These are phyloP conservation scores for Conoideocrella luteorostrata DNA, from an alignment of 2,329 filamentous ascomycete genomes.

Conservation along the genomic window DNA sequence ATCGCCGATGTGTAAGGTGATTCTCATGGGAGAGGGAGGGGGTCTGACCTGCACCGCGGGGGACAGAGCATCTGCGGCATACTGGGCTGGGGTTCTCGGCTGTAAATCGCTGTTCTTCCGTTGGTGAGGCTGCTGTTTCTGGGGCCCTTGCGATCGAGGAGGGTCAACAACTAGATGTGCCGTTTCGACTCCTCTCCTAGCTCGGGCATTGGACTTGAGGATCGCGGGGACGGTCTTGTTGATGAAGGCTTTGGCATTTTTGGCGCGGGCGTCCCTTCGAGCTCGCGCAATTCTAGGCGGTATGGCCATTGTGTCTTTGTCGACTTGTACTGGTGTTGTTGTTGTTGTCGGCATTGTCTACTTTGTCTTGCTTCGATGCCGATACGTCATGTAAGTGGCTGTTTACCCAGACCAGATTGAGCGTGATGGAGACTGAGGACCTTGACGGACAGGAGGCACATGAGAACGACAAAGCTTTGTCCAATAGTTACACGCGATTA, in stretches of 20 bases:
- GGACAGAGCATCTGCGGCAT: too few species aligned
- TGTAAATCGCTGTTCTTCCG: too few species aligned
- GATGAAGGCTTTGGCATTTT: constrained; percentile 49
- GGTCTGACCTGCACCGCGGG: neutral
- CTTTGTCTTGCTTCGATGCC: neutral
- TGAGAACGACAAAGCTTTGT: too few species aligned
- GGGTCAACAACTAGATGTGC: constrained; percentile 42
- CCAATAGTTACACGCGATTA: too few species aligned
- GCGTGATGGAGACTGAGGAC: neutral
- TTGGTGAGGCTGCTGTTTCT: too few species aligned
- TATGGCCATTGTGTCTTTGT: too few species aligned
- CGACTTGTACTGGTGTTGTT: too few species aligned
- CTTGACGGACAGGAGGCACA: constrained; percentile 5
- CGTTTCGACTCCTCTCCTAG: constrained; percentile 45
- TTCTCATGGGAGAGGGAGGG: constrained; percentile 19
- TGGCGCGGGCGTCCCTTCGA: constrained; percentile 36
- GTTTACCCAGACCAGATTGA: too few species aligned
- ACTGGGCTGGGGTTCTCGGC: too few species aligned
- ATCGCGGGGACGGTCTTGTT: constrained; percentile 54
- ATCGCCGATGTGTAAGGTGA: constrained; percentile 43
- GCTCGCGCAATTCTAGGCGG: constrained; percentile 1
- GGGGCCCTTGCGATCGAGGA: too few species aligned
- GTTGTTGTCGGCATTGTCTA: neutral
- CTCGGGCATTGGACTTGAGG: constrained; percentile 45
- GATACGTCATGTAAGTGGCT: too few species aligned